Conservation (phyloP, 257 asterid genomes). For the Verbena officinalis region DNA sequence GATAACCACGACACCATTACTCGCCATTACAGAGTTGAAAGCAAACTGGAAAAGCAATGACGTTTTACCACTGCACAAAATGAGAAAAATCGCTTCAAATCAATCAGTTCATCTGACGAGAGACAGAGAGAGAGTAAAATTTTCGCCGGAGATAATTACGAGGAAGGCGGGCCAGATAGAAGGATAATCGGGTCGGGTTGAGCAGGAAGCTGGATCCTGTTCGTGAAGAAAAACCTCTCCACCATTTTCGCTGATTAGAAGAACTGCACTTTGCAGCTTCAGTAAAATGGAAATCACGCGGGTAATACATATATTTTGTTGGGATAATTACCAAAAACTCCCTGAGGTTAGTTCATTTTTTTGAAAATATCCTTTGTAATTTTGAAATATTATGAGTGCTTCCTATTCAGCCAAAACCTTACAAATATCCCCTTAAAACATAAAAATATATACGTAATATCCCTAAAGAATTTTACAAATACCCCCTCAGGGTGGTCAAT, state of each 20-base stretch:
- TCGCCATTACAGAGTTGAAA: conserved; percentile 50
- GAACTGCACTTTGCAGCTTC: not conserved
- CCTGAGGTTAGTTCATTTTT: too few species aligned
- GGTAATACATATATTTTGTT: not conserved
- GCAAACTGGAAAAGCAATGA: conserved; percentile 93
- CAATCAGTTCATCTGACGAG: not conserved
- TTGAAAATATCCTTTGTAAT: too few species aligned
- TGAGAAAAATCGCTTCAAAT: not conserved
- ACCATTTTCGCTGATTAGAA: conserved; percentile 41
- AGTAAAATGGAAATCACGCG: not conserved
- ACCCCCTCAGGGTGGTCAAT: too few species aligned
- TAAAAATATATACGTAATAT: too few species aligned
- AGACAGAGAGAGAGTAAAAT: not conserved
- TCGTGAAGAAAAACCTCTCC: conserved; percentile 61
- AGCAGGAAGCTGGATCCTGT: conserved; percentile 25
- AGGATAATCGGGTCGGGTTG: conserved; percentile 36
- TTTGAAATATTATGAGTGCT: too few species aligned
- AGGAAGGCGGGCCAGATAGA: conserved; percentile 71
- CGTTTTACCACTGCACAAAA: conserved; percentile 75
- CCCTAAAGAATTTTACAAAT: too few species aligned
- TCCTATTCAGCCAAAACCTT: too few species aligned
- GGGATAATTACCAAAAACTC: too few species aligned
- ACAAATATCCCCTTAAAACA: too few species aligned
- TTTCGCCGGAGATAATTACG: conserved; percentile 36
- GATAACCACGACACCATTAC: conserved; percentile 52